Base-by-base conservation (phyloP, 1,139 yeast genomes). In the Candida sp. region DNA sequence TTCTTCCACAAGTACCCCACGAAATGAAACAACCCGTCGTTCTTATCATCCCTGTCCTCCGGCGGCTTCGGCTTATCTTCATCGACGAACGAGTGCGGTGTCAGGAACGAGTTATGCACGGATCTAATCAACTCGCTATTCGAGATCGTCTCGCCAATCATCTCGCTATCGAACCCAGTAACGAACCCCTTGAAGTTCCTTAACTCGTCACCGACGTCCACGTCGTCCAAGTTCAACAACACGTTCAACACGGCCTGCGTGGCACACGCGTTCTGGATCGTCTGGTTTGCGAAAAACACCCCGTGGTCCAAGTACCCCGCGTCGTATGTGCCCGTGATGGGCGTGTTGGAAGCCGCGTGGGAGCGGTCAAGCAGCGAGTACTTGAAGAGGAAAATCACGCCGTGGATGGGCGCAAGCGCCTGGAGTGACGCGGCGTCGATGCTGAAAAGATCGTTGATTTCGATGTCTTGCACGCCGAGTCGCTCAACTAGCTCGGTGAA, bases 241-340 rank as follows among this genome's bases (percentile, higher is more conserved):
- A 85, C 67, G 52, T 86, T 84, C 51, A 86, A 68, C n/a, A 86
- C 86, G 0, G 92, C 92, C 60, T 84, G 90, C 1, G 92, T 86
- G n/a, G 88, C 92, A 66, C 92, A 86, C 1, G 92, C 90, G 61
- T 86, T 85, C 58, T 84, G 86, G 48, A 86, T 84, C 35, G 83
- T 81, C 63, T 86, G 92, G 50, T 78, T 78, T 5, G 90, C 90
- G 63, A 86, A 86, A 63, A 84, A 86, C 9, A 84, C 63, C 6
- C 67, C 68, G 5, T 70, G 62, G 1, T 66, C 63, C 46, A 68
- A 72, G 54, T 74, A 76, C 2, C 71, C 66, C 1, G 57, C 56
- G 54, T 79, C 84, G 57, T 77, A 83, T 7, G 57, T 64, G 0
- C 88, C 88, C 45, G 69, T 73, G 17, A 73, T 56, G 7, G 83